A percentile compares a stretch with the other conserved stretches of the same genome.
Evolutionary conservation across 176 grass and related monocot species (phyloP).

Genomic region (Oryza longistaminata): DNA sequence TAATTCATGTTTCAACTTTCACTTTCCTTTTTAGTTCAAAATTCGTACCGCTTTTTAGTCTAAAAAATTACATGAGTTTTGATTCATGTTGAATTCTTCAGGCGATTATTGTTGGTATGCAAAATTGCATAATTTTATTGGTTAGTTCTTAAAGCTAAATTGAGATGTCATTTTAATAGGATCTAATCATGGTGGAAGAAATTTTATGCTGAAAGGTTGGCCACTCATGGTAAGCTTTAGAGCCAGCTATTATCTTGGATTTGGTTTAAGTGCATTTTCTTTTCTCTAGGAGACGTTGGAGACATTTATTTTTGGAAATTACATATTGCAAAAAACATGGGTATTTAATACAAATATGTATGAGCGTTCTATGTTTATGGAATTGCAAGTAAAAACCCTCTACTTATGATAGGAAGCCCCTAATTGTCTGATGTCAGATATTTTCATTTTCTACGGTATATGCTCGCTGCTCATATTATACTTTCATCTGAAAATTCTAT

Average conservation of each 20-base stretch:
- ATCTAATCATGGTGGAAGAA: conserved; percentile 73
- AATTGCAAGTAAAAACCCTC: neutral
- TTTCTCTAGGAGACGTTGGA: neutral
- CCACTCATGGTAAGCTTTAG: conserved; percentile 65
- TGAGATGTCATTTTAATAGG: conserved; percentile 41
- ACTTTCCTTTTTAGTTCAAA: neutral
- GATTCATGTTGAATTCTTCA: conserved; percentile 9
- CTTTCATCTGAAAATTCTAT: conserved; percentile 1
- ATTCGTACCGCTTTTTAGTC: neutral
- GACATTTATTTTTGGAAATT: neutral
- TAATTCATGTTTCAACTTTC: conserved; percentile 10
- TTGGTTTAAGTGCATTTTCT: neutral
- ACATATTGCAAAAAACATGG: conserved; percentile 4
- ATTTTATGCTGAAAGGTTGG: conserved; percentile 88
- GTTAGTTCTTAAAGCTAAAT: conserved; percentile 11
- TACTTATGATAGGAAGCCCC: neutral
- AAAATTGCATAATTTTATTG: neutral
- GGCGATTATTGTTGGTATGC: neutral
- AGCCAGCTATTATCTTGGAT: neutral
- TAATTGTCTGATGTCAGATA: conserved; percentile 6
- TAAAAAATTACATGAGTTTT: neutral
- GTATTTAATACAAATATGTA: conserved; percentile 6
- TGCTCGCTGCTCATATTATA: neutral
- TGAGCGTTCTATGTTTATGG: neutral
- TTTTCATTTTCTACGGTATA: neutral